Conservation (phyloP, 2,329 filamentous ascomycete genomes). For the Scedosporium minutisporum region DNA sequence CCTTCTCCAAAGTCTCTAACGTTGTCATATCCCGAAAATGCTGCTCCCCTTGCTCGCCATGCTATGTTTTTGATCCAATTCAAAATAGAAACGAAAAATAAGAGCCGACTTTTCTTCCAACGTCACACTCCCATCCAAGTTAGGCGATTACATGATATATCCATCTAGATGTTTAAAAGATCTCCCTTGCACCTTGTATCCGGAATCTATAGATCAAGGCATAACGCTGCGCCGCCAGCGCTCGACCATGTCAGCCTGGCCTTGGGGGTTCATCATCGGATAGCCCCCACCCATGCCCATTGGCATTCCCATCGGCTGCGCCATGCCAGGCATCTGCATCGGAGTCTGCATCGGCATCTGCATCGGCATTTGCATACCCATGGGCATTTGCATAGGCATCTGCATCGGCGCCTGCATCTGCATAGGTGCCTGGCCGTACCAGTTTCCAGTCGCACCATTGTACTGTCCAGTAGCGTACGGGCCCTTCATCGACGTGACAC, state of each 20-base stretch:
- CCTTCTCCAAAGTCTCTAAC: too few species aligned
- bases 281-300: slow-evolving; percentile 7
- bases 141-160: background rate
- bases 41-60: background rate
- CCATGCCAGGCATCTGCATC: slow-evolving; percentile 10
- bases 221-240: slow-evolving; percentile 32
- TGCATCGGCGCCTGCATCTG: slow-evolving; percentile 10
- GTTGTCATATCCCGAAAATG: too few species aligned
- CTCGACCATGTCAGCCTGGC: slow-evolving; percentile 24
- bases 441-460: slow-evolving; percentile 11
- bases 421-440: slow-evolving; percentile 16
- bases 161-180: background rate
- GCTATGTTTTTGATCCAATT: background rate
- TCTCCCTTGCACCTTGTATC: background rate
- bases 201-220: background rate
- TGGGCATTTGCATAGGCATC: background rate
- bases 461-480: slow-evolving; percentile 14
- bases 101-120: background rate
- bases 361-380: slow-evolving; percentile 11
- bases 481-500: slow-evolving; percentile 15
- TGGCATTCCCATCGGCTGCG: slow-evolving; percentile 8
- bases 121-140: background rate
- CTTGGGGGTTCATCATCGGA: slow-evolving; percentile 5
- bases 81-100: background rate
- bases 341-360: slow-evolving; percentile 14